Evolutionary conservation across 805 yeast species (phyloP).

Genomic region (Suhomyces faveliae): DNA sequence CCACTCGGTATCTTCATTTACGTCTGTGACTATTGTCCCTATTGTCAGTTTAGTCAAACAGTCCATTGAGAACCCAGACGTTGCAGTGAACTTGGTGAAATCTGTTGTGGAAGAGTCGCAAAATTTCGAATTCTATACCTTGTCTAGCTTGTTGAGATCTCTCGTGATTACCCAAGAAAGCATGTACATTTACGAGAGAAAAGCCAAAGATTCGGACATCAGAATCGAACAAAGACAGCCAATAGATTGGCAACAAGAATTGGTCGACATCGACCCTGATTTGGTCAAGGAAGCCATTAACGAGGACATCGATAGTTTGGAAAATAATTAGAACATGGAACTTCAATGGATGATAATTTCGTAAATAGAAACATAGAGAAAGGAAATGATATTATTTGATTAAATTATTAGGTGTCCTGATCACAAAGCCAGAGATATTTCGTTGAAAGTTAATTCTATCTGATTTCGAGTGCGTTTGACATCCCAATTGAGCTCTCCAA

Average conservation of each 20-base stretch:
- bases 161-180: constrained; percentile 21
- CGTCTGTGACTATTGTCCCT: constrained; percentile 18
- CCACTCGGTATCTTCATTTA: constrained; percentile 21
- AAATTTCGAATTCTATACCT: constrained; percentile 6
- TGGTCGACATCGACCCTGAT: constrained; percentile 9
- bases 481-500: too few relatives aligned
- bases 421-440: too few relatives aligned
- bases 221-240: constrained; percentile 5
- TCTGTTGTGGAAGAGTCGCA: constrained; percentile 12
- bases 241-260: not conserved
- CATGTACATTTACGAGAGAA: constrained; percentile 30
- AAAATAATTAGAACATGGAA: constrained; percentile 3
- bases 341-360: too few relatives aligned
- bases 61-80: not conserved
- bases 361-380: too few relatives aligned
- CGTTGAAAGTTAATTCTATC: too few relatives aligned
- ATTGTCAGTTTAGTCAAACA: constrained; percentile 3
- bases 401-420: not conserved
- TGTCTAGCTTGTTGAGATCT: constrained; percentile 16
- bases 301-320: constrained; percentile 11
- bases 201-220: constrained; percentile 12
- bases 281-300: constrained; percentile 9
- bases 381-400: not conserved
- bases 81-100: not conserved
- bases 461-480: too few relatives aligned